A percentile compares a stretch with the other conserved stretches of the same genome.
phyloP scores from a whole-genome alignment of 495 filamentous ascomycete genomes.

The Xylaria nigripes region DNA sequence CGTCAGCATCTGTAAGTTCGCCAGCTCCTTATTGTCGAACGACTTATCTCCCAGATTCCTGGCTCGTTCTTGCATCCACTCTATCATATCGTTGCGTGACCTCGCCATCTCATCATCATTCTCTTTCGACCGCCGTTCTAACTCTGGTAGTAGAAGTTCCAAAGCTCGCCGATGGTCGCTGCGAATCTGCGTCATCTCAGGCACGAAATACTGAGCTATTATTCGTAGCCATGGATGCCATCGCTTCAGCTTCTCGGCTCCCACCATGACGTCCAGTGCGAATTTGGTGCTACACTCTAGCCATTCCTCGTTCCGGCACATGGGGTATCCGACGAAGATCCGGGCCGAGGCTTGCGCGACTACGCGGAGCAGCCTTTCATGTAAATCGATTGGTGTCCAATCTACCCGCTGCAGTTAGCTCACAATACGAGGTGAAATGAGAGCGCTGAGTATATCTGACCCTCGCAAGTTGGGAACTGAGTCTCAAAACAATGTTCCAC shows the following conservation, averaged over 20 bases:
- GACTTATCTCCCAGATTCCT: slow-evolving; percentile 19
- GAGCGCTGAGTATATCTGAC: slow-evolving; percentile 17
- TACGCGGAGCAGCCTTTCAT: slow-evolving; percentile 29
- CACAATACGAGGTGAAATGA: not conserved
- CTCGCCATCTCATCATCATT: not conserved
- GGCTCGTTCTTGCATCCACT: slow-evolving; percentile 23
- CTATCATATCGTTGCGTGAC: slow-evolving; percentile 20
- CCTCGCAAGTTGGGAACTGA: slow-evolving; percentile 30
- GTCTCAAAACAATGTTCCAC: slow-evolving; percentile 31
- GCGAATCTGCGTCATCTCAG: slow-evolving; percentile 21
- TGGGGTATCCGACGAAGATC: slow-evolving; percentile 43
- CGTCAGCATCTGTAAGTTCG: slow-evolving; percentile 24
- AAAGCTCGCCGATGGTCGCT: slow-evolving; percentile 21
- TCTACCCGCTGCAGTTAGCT: slow-evolving; percentile 18
- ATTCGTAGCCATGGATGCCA: slow-evolving; percentile 24
- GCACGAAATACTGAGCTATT: slow-evolving; percentile 27
- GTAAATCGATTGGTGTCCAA: slow-evolving; percentile 32
- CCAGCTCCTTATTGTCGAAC: slow-evolving; percentile 19
- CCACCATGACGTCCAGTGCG: slow-evolving; percentile 36
- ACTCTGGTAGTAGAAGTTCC: slow-evolving; percentile 19
- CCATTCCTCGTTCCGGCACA: slow-evolving; percentile 49
- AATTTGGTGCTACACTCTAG: slow-evolving; percentile 45
- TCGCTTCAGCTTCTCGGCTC: slow-evolving; percentile 20
- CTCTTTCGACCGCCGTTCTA: slow-evolving; percentile 14
- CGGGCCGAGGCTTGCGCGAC: slow-evolving; percentile 46